These are phyloP conservation scores for Naganishia onofrii DNA, from an alignment of 768 basidiomycete species.

Conservation along the genomic window DNA sequence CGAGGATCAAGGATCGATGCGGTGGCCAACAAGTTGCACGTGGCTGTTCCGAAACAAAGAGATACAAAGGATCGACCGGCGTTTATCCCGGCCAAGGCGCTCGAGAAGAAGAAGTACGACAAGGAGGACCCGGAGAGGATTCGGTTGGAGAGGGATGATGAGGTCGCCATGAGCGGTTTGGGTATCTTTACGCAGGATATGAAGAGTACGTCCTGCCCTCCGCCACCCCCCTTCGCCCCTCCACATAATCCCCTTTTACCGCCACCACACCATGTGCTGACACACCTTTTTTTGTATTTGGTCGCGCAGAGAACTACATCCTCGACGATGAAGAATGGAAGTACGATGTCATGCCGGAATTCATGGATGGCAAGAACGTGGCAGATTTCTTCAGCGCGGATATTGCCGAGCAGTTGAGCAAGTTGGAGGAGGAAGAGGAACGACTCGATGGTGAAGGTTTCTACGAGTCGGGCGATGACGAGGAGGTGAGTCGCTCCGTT, in stretches of 20 bases:
- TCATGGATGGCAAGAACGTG: conserved; percentile 96
- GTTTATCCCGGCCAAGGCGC: conserved; percentile 82
- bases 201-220: conserved; percentile 64
- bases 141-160: conserved; percentile 73
- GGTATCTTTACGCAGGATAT: conserved; percentile 89
- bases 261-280: no score
- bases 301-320: conserved; percentile 73
- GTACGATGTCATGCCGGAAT: conserved; percentile 93
- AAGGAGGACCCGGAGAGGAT: conserved; percentile 76
- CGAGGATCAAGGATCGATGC: conserved; percentile 89
- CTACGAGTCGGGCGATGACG: conserved; percentile 78
- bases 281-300: conserved; percentile 22
- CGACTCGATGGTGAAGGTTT: conserved; percentile 89
- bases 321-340: conserved; percentile 92
- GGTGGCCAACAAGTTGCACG: conserved; percentile 92
- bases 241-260: no score
- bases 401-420: conserved; percentile 93
- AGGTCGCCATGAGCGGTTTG: conserved; percentile 73
- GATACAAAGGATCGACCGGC: conserved; percentile 85
- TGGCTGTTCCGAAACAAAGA: conserved; percentile 81
- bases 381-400: conserved; percentile 99
- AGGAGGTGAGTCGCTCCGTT: conserved; percentile 62
- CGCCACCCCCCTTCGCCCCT: no score
- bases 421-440: conserved; percentile 94
- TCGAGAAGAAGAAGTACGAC: conserved; percentile 75